These are phyloP conservation scores for Potentilla sterilis DNA, from an alignment of 306 rosid species.

Conservation along the genomic window DNA sequence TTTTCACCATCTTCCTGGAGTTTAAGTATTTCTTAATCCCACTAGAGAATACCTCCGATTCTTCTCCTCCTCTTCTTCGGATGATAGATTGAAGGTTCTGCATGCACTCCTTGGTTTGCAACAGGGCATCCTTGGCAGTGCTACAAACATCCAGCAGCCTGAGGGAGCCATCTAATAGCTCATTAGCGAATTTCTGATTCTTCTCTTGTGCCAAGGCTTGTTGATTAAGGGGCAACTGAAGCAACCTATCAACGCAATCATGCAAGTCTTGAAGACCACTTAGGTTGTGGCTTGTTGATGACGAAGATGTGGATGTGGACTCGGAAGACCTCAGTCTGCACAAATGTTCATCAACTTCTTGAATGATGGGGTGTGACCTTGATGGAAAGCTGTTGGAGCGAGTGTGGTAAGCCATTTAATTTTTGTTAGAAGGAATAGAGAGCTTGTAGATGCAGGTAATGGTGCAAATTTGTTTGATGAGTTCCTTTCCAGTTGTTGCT, in stretches of 20 bases:
- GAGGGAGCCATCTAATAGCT: conserved; percentile 43
- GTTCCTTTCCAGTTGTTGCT: neutral
- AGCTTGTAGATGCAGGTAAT: conserved; percentile 1
- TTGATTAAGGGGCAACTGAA: conserved; percentile 31
- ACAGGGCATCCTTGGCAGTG: conserved; percentile 9
- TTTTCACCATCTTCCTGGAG: conserved; percentile 37
- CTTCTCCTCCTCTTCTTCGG: conserved; percentile 17
- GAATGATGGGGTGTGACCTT: conserved; percentile 37
- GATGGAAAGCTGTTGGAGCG: conserved; percentile 41
- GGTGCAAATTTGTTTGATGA: conserved; percentile 1
- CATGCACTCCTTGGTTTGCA: conserved; percentile 27
- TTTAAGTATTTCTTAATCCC: conserved; percentile 37
- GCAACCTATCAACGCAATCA: conserved; percentile 32
- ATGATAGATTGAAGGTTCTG: conserved; percentile 35
- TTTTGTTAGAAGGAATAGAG: neutral
- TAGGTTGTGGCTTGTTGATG: conserved; percentile 32
- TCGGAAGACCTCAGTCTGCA: conserved; percentile 23
- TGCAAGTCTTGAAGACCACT: conserved; percentile 33
- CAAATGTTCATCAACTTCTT: conserved; percentile 32
- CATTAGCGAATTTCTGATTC: conserved; percentile 28
- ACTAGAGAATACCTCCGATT: conserved; percentile 4
- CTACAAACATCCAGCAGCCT: conserved; percentile 32
- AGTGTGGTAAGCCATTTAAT: conserved; percentile 20
- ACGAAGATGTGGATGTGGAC: conserved; percentile 19
- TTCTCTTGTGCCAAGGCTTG: conserved; percentile 31